A percentile compares a stretch with the other conserved stretches of the same genome.
phyloP scores from a whole-genome alignment of 2,329 filamentous ascomycete genomes.

The Aotearoamyces nothofagi region DNA sequence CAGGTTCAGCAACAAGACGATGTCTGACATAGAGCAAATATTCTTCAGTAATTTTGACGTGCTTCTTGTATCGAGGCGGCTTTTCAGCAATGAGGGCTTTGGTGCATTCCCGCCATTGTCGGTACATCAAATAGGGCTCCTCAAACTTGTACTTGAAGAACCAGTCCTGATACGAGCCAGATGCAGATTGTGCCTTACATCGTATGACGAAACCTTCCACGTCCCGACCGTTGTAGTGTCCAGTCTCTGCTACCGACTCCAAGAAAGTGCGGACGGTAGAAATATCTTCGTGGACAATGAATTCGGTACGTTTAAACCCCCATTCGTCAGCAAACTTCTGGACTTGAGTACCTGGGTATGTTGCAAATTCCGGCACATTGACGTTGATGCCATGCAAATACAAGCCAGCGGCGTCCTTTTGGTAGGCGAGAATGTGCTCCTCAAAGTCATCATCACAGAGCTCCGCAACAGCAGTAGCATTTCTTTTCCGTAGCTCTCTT shows the following conservation, averaged over 20 bases:
- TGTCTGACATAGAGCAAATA: constrained; percentile 72
- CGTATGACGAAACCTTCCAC: constrained; percentile 95
- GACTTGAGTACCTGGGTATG: constrained; percentile 69
- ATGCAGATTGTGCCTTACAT: constrained; percentile 49
- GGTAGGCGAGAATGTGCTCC: constrained; percentile 89
- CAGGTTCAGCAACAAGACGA: constrained; percentile 52
- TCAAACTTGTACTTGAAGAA: constrained; percentile 99
- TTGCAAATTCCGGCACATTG: constrained; percentile 84
- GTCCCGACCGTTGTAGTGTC: constrained; percentile 78
- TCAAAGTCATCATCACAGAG: constrained; percentile 94
- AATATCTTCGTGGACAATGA: constrained; percentile 63
- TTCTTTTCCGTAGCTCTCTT: constrained; percentile 57
- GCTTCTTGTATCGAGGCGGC: constrained; percentile 68
- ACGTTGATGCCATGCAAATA: constrained; percentile 95
- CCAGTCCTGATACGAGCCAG: constrained; percentile 65
- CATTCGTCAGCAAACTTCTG: constrained; percentile 81
- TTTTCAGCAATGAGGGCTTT: constrained; percentile 71
- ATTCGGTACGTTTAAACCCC: constrained; percentile 85
- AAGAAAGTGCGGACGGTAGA: constrained; percentile 64
- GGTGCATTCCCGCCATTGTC: constrained; percentile 95
- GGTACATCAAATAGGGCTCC: constrained; percentile 96
- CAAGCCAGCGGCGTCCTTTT: constrained; percentile 66
- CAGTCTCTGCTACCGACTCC: constrained; percentile 72
- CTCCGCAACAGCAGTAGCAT: constrained; percentile 89
- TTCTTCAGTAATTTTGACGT: constrained; percentile 76